Evolutionary conservation across 768 basidiomycete genomes (phyloP), one percentile per base, ranked within the genome.

Genomic region (Lactifluus pinguis): DNA sequence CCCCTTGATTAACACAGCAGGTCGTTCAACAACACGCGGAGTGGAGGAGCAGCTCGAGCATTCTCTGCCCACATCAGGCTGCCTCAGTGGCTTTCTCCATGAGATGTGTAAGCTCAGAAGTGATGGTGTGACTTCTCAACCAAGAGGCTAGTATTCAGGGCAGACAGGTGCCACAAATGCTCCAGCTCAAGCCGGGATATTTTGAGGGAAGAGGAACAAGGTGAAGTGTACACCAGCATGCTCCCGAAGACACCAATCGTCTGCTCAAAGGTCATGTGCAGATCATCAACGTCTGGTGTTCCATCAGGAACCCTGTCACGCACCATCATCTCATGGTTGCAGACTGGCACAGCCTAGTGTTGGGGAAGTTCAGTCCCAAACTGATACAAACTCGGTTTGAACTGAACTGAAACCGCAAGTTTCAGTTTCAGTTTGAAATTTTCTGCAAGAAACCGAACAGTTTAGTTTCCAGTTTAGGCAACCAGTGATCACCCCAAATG

Each of bases 31-130:
- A 58, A 88, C 86, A 60, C 94, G 89, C n/a, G n/a, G n/a, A n/a
- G n/a, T n/a, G n/a, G n/a, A n/a, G n/a, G n/a, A n/a, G n/a, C n/a
- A 0, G 71, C 76, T 39, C 86, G 82, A 5, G 92, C 93, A 52
- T 77, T 83, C 72, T 95, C 95, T 1, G 95, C 95, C 93, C 94
- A 14, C 95, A 82, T 65, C 87, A 83, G 1, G 91, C 85, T 14
- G 95, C 95, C 68, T 95, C 92, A n/a, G 92, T 91, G n/a, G 94
- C 87, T 64, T 85, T 88, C 67, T 94, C 89, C 85, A 98, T 98
- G 61, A 99, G 76, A 34, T 94, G 82, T 67, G 85, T 95, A 60
- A 99, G 85, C 76, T 99, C 95, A 2, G 85, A 71, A 9, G 90
- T 93, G 57, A 98, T 94, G n/a, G 72, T 95, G 87, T 21, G 83